Percentiles rank a stretch among this genome's conserved stretches.
Evolutionary conservation across 2,329 filamentous ascomycete species (phyloP).

Genomic region (Claviceps lovelessii): DNA sequence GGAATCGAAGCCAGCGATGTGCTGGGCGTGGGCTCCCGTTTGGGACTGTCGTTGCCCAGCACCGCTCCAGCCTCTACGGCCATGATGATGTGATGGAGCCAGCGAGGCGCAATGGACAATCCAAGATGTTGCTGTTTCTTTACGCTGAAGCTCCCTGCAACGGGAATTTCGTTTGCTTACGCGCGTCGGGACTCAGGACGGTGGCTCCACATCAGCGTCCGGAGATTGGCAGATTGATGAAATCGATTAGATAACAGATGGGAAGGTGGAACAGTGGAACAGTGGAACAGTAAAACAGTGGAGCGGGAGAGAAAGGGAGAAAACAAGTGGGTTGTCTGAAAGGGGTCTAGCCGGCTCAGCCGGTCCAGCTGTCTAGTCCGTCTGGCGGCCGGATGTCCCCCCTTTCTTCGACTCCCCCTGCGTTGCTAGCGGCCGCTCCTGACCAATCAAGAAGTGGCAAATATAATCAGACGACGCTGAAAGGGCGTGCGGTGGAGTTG

Average conservation of each 20-base stretch:
- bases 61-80: slow-evolving; percentile 15
- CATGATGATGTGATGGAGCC: neutral
- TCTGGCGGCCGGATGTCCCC: slow-evolving; percentile 8
- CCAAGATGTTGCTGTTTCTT: no score
- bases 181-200: neutral
- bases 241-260: slow-evolving; percentile 6
- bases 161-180: neutral
- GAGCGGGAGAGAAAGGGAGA: neutral
- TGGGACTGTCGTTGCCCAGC: slow-evolving; percentile 23
- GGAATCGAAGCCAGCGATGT: slow-evolving; percentile 35
- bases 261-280: neutral
- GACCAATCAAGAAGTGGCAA: slow-evolving; percentile 7
- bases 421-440: neutral
- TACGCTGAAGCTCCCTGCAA: neutral
- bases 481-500: neutral
- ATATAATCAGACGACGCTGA: slow-evolving; percentile 7
- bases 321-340: neutral
- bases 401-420: slow-evolving; percentile 4
- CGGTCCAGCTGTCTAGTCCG: neutral
- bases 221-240: slow-evolving; percentile 3
- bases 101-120: no score
- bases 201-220: neutral
- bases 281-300: neutral
- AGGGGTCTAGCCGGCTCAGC: slow-evolving; percentile 6
- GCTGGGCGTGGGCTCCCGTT: slow-evolving; percentile 27